A percentile compares a stretch with the other conserved stretches of the same genome.
These are phyloP conservation scores for Diaporthe caulivora DNA, from an alignment of 2,329 filamentous ascomycete genomes.

Conservation along the genomic window DNA sequence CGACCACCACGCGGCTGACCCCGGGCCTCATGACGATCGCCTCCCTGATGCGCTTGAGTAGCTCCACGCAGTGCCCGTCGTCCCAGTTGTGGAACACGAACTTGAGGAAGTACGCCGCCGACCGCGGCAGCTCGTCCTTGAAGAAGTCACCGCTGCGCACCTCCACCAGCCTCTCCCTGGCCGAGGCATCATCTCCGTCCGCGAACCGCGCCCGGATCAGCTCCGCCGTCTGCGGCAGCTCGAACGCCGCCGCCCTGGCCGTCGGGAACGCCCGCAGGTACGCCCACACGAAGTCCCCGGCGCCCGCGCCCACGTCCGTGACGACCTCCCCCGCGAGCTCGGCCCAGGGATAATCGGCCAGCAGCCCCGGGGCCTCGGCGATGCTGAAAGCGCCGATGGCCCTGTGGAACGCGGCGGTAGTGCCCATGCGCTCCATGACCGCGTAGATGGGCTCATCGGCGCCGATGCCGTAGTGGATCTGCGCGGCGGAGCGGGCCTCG, in stretches of 20 bases:
- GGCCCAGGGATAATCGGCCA: constrained; percentile 56
- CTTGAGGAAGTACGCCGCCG: background rate
- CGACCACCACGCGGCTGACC: constrained; percentile 1
- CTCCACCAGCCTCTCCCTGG: background rate
- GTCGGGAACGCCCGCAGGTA: background rate
- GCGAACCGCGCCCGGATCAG: background rate
- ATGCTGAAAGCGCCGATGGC: constrained; percentile 53
- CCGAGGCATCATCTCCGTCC: background rate
- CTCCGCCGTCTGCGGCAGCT: background rate
- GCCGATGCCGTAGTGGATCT: constrained; percentile 56
- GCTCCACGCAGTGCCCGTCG: background rate
- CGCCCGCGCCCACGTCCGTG: constrained; percentile 56
- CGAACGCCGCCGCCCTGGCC: background rate
- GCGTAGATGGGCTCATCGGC: constrained; percentile 50
- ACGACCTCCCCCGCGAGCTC: constrained; percentile 50
- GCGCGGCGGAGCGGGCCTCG: constrained; percentile 48
- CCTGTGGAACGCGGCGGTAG: constrained; percentile 50
- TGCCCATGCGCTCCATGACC: constrained; percentile 52
- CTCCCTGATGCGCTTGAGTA: background rate
- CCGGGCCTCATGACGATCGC: background rate
- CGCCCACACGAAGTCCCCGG: background rate
- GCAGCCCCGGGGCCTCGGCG: constrained; percentile 54
- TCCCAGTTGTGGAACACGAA: constrained; percentile 12
- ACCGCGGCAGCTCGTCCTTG: background rate
- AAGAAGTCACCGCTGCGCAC: background rate